Evolutionary conservation across 2,329 filamentous ascomycete genomes (phyloP).

Genomic region (Aspergillus sp.): DNA sequence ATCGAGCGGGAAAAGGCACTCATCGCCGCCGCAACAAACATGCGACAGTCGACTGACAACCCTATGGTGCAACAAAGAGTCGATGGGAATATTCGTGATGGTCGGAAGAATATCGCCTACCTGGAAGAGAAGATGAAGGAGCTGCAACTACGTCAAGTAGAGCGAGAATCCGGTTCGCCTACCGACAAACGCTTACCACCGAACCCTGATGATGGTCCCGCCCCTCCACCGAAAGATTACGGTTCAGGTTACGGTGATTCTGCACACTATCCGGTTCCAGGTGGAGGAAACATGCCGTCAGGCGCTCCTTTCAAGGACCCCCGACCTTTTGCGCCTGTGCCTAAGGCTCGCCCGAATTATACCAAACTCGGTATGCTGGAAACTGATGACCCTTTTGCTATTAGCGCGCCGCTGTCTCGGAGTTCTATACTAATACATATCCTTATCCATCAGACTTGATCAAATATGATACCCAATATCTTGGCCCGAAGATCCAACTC

Average conservation of each 20-base stretch:
- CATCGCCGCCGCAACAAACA: constrained; percentile 88
- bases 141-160: constrained; percentile 76
- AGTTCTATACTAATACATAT: constrained; percentile 16
- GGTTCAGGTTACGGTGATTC: constrained; percentile 62
- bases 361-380: constrained; percentile 80
- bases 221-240: constrained; percentile 73
- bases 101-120: constrained; percentile 89
- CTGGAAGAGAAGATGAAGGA: constrained; percentile 90
- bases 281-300: constrained; percentile 75
- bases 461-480: constrained; percentile 94
- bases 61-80: constrained; percentile 84
- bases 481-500: constrained; percentile 95
- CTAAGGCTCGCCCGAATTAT: constrained; percentile 82
- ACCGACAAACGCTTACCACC: constrained; percentile 49
- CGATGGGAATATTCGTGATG: constrained; percentile 92
- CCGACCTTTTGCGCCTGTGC: constrained; percentile 64
- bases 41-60: constrained; percentile 96
- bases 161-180: constrained; percentile 50
- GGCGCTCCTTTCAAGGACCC: constrained; percentile 75
- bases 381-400: not conserved
- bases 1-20: constrained; percentile 96
- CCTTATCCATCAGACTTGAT: constrained; percentile 70
- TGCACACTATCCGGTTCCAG: constrained; percentile 58
- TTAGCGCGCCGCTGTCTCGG: not conserved
- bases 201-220: constrained; percentile 49